A percentile compares a stretch with the other conserved stretches of the same genome.
Conservation (phyloP, 805 yeast genomes). For the Torulaspora gathmanii region DNA sequence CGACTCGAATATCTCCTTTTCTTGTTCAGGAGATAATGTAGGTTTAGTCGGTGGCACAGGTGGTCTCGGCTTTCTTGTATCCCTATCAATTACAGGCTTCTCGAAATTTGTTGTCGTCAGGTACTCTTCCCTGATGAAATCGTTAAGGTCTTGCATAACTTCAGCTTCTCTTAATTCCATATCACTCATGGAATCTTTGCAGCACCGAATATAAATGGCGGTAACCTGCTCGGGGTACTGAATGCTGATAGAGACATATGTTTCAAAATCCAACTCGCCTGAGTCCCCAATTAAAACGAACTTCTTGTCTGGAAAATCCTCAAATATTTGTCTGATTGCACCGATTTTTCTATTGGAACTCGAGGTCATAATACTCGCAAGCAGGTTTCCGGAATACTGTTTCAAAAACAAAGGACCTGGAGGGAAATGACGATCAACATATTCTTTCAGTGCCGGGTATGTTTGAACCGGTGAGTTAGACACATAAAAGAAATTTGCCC, state of each 20-base stretch:
- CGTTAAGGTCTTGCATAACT: constrained; percentile 32
- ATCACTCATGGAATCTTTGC: constrained; percentile 63
- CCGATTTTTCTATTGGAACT: constrained; percentile 73
- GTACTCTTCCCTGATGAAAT: constrained; percentile 27
- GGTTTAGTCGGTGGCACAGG: constrained; percentile 26
- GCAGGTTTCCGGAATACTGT: constrained; percentile 75
- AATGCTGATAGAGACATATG: constrained; percentile 68
- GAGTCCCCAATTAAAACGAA: constrained; percentile 91
- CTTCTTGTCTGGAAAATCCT: constrained; percentile 70
- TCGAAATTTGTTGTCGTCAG: constrained; percentile 3
- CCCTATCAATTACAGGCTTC: background rate
- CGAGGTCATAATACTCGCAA: constrained; percentile 81
- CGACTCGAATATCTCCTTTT: constrained; percentile 11
- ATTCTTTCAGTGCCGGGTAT: constrained; percentile 44
- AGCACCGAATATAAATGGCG: constrained; percentile 78
- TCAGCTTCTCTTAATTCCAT: constrained; percentile 37
- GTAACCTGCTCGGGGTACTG: constrained; percentile 56
- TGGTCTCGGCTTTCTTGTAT: constrained; percentile 20
- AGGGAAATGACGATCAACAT: constrained; percentile 50
- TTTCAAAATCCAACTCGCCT: constrained; percentile 92
- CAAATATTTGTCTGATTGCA: constrained; percentile 55
- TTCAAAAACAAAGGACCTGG: constrained; percentile 80
- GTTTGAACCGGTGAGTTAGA: constrained; percentile 95
- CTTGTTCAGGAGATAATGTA: constrained; percentile 15
- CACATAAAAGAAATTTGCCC: constrained; percentile 79